Percentiles rank a stretch among this genome's conserved stretches.
phyloP scores from a whole-genome alignment of 2,329 filamentous ascomycete species.

The Arthroderma sp. region DNA sequence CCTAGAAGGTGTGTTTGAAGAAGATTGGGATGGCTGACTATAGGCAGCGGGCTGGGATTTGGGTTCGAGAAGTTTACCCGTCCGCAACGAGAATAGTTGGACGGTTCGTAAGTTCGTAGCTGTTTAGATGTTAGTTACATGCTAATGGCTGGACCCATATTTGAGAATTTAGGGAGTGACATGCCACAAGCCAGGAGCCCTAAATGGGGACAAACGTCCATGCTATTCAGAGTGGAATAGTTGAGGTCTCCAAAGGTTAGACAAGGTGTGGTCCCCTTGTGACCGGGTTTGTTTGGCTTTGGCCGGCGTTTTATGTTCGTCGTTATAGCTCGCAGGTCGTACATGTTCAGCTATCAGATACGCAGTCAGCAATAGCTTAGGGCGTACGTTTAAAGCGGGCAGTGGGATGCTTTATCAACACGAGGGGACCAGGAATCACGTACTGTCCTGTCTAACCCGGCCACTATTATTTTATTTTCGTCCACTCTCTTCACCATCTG shows the following conservation, averaged over 20 bases:
- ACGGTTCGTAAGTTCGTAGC: slow-evolving; percentile 22
- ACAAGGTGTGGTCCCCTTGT: slow-evolving; percentile 23
- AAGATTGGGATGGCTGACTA: neutral
- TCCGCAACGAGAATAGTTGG: slow-evolving; percentile 26
- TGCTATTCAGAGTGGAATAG: slow-evolving; percentile 17
- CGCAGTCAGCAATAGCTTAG: neutral
- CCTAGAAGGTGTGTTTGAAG: slow-evolving; percentile 12
- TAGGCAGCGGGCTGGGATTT: neutral
- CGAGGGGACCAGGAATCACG: neutral
- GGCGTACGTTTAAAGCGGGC: no score
- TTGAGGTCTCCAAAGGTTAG: slow-evolving; percentile 23
- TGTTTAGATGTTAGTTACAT: slow-evolving; percentile 9
- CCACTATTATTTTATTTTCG: slow-evolving; percentile 23
- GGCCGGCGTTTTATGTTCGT: slow-evolving; percentile 17
- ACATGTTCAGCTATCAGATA: slow-evolving; percentile 26
- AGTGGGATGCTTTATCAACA: neutral
- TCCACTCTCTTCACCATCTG: slow-evolving; percentile 24
- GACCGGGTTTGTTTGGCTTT: slow-evolving; percentile 16
- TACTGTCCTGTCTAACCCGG: slow-evolving; percentile 7
- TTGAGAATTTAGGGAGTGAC: slow-evolving; percentile 4
- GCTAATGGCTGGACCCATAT: neutral
- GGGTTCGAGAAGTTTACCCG: slow-evolving; percentile 19
- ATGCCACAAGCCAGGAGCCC: slow-evolving; percentile 27
- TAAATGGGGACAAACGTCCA: slow-evolving; percentile 26
- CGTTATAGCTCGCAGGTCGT: slow-evolving; percentile 26